A percentile compares a stretch with the other conserved stretches of the same genome.
These are phyloP conservation scores for Acorus calamus DNA, from an alignment of 106 monocot genomes.

Conservation along the genomic window DNA sequence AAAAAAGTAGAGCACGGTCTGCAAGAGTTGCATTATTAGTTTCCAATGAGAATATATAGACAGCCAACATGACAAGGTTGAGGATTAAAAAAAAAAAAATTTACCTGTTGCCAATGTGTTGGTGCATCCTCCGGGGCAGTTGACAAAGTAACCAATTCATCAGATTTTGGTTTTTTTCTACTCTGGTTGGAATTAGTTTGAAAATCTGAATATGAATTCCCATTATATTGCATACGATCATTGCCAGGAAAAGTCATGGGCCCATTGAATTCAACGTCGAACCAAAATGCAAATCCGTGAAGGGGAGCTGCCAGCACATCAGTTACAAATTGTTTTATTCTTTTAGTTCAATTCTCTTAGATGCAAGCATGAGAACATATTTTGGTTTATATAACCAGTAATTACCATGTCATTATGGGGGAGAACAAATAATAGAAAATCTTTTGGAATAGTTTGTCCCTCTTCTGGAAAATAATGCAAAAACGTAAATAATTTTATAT, in stretches of 20 bases:
- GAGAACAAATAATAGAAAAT: neutral
- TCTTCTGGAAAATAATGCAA: neutral
- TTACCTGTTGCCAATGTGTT: slow-evolving; percentile 99
- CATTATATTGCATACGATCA: slow-evolving; percentile 13
- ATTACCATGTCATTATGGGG: too few species aligned
- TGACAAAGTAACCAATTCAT: slow-evolving; percentile 61
- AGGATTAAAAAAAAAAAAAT: neutral
- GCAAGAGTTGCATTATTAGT: slow-evolving; percentile 15
- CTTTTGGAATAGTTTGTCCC: neutral
- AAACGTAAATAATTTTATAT: too few species aligned
- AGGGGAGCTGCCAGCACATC: slow-evolving; percentile 48
- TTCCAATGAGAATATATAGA: neutral
- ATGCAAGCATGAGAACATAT: too few species aligned
- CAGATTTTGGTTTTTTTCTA: slow-evolving; percentile 42
- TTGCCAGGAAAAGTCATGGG: slow-evolving; percentile 28
- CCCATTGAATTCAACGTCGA: slow-evolving; percentile 93
- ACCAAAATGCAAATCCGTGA: slow-evolving; percentile 99
- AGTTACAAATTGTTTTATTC: too few species aligned
- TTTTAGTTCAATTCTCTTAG: too few species aligned
- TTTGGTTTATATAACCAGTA: too few species aligned
- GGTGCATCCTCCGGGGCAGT: slow-evolving; percentile 97
- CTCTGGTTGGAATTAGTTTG: slow-evolving; percentile 15
- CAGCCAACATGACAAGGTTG: neutral
- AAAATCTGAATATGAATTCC: slow-evolving; percentile 15
- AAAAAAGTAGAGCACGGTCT: slow-evolving; percentile 89